Conservation (phyloP, 2,329 filamentous ascomycete species). For the Ciborinia camelliae region DNA sequence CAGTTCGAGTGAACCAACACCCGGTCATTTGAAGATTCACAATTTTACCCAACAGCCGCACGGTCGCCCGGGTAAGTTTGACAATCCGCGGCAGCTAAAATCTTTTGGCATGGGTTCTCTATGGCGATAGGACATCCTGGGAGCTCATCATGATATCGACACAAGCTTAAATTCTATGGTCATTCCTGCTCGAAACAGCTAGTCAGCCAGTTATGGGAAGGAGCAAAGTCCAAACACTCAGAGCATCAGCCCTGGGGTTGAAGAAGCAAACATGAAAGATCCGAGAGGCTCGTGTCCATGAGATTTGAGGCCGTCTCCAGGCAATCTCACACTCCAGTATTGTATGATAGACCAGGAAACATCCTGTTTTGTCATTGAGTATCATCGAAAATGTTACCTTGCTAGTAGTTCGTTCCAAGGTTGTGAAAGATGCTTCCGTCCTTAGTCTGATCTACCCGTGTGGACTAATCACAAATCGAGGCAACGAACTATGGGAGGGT, state of each 20-base stretch:
- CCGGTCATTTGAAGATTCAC: conserved; percentile 1
- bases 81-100: background rate
- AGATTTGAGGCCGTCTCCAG: background rate
- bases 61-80: conserved; percentile 4
- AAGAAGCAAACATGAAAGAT: conserved; percentile 15
- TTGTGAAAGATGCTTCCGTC: background rate
- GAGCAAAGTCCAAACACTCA: conserved; percentile 7
- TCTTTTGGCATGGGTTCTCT: background rate
- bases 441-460: background rate
- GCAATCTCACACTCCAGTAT: background rate
- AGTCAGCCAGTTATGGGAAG: background rate
- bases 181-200: conserved; percentile 4
- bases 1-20: background rate
- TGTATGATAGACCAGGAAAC: conserved; percentile 11
- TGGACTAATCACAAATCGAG: background rate
- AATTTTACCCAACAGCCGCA: conserved; percentile 9
- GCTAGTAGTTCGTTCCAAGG: too few relatives aligned
- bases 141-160: conserved; percentile 5
- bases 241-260: conserved; percentile 14
- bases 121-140: background rate
- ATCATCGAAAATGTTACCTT: conserved; percentile 3
- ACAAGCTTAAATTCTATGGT: conserved; percentile 7
- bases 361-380: conserved; percentile 1
- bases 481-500: conserved; percentile 6
- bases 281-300: conserved; percentile 1